Conservation (phyloP, 2,329 filamentous ascomycete species). For the Geoglossum cookeanum region DNA sequence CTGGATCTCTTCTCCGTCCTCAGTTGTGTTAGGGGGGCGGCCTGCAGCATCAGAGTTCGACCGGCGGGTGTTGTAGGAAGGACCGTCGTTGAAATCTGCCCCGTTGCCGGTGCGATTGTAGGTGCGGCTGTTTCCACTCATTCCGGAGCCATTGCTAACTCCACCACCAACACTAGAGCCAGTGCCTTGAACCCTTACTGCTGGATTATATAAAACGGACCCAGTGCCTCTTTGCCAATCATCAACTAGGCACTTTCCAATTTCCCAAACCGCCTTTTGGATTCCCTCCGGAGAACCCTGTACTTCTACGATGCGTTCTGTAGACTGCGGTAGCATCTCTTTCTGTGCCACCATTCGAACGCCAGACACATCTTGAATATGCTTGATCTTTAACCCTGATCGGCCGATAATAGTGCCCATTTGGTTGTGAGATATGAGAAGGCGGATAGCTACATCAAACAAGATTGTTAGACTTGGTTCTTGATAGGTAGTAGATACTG, state of each 20-base stretch:
- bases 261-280: conserved; percentile 93
- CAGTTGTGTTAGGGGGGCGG: conserved; percentile 63
- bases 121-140: conserved; percentile 42
- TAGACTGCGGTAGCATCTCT: conserved; percentile 98
- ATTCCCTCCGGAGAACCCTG: conserved; percentile 90
- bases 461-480: conserved; percentile 9
- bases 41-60: conserved; percentile 70
- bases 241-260: conserved; percentile 94
- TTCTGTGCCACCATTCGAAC: conserved; percentile 99
- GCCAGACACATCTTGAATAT: conserved; percentile 90
- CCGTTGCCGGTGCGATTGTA: conserved; percentile 90
- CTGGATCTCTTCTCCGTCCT: conserved; percentile 94
- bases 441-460: conserved; percentile 61
- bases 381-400: conserved; percentile 95
- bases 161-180: conserved; percentile 32
- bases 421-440: conserved; percentile 97
- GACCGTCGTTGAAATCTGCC: conserved; percentile 83
- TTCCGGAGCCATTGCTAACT: conserved; percentile 30
- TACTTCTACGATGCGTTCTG: conserved; percentile 91
- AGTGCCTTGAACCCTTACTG: conserved; percentile 61
- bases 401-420: conserved; percentile 99
- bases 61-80: conserved; percentile 48
- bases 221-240: conserved; percentile 95
- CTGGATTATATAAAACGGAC: conserved; percentile 93
- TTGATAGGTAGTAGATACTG: neutral